Evolutionary conservation across 2,329 filamentous ascomycete species (phyloP).

Genomic region (Colletotrichum cordylinicola): DNA sequence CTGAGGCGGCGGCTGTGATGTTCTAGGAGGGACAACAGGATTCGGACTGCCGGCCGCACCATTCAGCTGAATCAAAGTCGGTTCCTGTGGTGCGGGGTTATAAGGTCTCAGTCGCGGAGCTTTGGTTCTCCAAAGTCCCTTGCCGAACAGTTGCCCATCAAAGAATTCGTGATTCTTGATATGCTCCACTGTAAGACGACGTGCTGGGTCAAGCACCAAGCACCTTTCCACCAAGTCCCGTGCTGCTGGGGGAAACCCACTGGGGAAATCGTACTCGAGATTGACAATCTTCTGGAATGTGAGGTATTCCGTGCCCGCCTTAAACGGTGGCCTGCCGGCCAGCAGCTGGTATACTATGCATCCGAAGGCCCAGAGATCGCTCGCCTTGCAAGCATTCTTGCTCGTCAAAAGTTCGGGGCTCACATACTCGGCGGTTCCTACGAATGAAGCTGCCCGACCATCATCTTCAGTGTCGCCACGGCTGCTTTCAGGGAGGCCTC

Average conservation of each 20-base stretch:
- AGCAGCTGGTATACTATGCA: constrained; percentile 97
- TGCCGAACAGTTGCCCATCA: constrained; percentile 83
- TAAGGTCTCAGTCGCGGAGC: constrained; percentile 88
- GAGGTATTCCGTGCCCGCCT: constrained; percentile 92
- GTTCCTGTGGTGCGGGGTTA: constrained; percentile 76
- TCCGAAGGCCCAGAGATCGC: constrained; percentile 97
- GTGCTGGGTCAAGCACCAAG: constrained; percentile 85
- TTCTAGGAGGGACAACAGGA: constrained; percentile 32
- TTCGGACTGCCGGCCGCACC: constrained; percentile 45
- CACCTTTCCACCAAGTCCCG: constrained; percentile 90
- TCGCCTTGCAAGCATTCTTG: constrained; percentile 96
- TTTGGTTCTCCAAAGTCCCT: constrained; percentile 85
- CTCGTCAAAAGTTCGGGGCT: constrained; percentile 96
- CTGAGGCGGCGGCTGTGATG: constrained; percentile 39
- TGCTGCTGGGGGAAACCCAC: constrained; percentile 84
- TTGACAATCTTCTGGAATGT: constrained; percentile 98
- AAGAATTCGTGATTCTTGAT: constrained; percentile 98
- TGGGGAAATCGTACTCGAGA: constrained; percentile 91
- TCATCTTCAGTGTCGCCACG: constrained; percentile 58
- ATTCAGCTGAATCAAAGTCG: constrained; percentile 76
- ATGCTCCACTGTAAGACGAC: constrained; percentile 88
- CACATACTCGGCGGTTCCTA: constrained; percentile 97
- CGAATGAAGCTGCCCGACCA: constrained; percentile 88
- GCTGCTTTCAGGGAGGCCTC: constrained; percentile 40
- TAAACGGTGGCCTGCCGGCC: constrained; percentile 96